Evolutionary conservation across 805 yeast genomes (phyloP), one percentile per base, ranked within the genome.

Genomic region (Monosporozyma siamensis): DNA sequence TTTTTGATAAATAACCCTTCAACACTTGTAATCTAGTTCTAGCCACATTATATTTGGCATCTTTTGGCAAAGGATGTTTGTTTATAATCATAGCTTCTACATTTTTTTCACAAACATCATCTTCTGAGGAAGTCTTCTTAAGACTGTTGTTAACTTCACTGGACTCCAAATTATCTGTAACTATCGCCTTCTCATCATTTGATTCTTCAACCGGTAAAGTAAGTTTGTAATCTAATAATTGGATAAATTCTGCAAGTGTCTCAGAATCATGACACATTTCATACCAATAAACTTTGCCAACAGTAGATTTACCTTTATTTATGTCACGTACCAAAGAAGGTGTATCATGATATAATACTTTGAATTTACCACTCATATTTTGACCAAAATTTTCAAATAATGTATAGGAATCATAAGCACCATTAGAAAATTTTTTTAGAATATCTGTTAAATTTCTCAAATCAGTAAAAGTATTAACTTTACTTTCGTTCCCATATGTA

Each of bases 281-380:
- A 41, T 50, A 52, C 60, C 60, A 55, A 40, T 54, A 54, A 8
- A 36, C 44, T 34, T 47, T 46, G 4, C 42, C 39, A 4, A 31
- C 15, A 4, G 38, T 38, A 22, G 38, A 30, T 11, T 38, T 42
- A 14, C 44, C 48, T 10, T 38, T 46, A 4, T 27, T 34, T 4
- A 43, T 41, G 41, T 53, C 53, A 22, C 49, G 46, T 23, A 53
- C 34, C 40, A 52, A 34, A 4, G 50, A 34, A n/a, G 50, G 53
- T 1, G 52, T 52, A 38, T 56, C 58, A 35, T 50, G 56, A 39
- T 52, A 56, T 10, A 54, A 42, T 3, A 56, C 31, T 40, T 51
- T 56, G 38, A 54, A 54, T 25, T 51, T 47, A 6, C 48, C 27
- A 45, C 56, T 52, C 48, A 51, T 46, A 3, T 40, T 35, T 25